Evolutionary conservation across 2,329 filamentous ascomycete species (phyloP).

Genomic region (Cryoendolithus antarcticus): DNA sequence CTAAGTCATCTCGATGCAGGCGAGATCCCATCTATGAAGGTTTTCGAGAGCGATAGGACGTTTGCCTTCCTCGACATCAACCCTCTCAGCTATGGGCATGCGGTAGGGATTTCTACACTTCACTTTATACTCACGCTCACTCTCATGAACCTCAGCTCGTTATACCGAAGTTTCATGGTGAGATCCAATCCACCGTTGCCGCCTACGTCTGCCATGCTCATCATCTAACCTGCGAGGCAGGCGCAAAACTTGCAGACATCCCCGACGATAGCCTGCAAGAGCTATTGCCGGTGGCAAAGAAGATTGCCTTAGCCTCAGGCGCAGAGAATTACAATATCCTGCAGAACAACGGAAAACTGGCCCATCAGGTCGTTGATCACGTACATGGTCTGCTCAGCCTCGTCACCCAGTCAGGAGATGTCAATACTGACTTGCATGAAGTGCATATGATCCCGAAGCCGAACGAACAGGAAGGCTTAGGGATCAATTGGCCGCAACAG

Average conservation of each 20-base stretch:
- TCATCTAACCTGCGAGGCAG: no score
- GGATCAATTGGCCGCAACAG: constrained; percentile 67
- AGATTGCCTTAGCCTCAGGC: constrained; percentile 64
- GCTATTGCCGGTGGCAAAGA: constrained; percentile 79
- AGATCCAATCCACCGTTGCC: background rate
- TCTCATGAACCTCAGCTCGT: constrained; percentile 53
- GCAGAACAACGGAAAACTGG: constrained; percentile 87
- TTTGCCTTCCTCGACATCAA: constrained; percentile 94
- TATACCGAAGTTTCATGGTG: constrained; percentile 86
- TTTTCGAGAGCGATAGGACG: constrained; percentile 88
- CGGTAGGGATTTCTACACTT: constrained; percentile 43
- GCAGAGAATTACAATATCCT: constrained; percentile 80
- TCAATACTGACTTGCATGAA: constrained; percentile 21
- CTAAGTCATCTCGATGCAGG: constrained; percentile 40
- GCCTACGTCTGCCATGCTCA: no score
- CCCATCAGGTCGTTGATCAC: constrained; percentile 87
- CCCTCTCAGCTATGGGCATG: constrained; percentile 76
- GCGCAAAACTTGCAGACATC: constrained; percentile 75
- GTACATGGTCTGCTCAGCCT: constrained; percentile 36
- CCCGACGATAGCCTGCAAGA: constrained; percentile 78
- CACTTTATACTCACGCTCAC: background rate
- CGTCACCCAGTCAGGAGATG: no score
- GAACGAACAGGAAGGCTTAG: constrained; percentile 66
- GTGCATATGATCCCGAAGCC: constrained; percentile 99
- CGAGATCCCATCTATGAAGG: constrained; percentile 92